Conservation (phyloP, 2,329 filamentous ascomycete species). For the Diplodia intermedia region DNA sequence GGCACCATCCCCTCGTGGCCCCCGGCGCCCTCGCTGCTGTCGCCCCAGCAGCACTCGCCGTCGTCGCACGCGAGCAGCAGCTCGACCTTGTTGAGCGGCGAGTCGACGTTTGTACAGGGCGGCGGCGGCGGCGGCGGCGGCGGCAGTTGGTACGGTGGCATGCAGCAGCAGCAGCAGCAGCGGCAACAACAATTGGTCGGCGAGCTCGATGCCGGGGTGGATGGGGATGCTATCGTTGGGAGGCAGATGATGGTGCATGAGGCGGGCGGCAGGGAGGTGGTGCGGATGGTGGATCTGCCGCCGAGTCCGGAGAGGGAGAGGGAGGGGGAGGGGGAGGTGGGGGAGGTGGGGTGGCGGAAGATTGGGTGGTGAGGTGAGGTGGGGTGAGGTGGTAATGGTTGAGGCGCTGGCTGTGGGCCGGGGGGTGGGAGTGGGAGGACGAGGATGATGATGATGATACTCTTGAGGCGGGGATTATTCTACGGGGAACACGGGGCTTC, state of each 20-base stretch:
- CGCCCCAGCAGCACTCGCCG: too few species aligned
- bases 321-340: background rate
- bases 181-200: background rate
- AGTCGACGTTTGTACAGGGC: too few species aligned
- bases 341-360: background rate
- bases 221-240: background rate
- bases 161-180: too few species aligned
- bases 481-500: too few species aligned
- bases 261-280: slow-evolving; percentile 21
- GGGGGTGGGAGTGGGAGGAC: too few species aligned
- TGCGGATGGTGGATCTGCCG: slow-evolving; percentile 13
- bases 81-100: too few species aligned
- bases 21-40: background rate
- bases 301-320: slow-evolving; percentile 16
- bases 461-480: too few species aligned
- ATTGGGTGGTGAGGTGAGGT: background rate
- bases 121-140: too few species aligned
- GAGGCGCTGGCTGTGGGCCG: too few species aligned
- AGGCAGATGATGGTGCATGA: slow-evolving; percentile 15
- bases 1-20: background rate
- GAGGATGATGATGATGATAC: too few species aligned
- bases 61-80: too few species aligned
- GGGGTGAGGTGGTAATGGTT: background rate
- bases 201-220: background rate
- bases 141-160: too few species aligned